Base-by-base conservation (phyloP, 352 stramenopile genomes). In the Pythium phragmiticola region DNA sequence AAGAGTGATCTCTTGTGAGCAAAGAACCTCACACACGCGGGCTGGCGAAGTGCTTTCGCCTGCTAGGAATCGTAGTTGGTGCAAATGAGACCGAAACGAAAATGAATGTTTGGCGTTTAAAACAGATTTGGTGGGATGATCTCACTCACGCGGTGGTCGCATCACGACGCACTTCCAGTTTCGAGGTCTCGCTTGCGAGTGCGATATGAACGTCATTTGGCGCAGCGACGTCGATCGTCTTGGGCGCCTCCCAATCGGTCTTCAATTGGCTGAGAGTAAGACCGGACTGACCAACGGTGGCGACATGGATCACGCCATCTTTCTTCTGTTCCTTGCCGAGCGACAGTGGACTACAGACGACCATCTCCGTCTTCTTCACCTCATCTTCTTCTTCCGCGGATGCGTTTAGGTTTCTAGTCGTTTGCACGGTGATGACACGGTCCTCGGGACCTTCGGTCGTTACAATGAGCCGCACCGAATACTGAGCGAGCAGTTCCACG, bases 1-100 rank as follows among this genome's bases (percentile, higher is more conserved):
- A 76, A 89, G 65, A 78, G 87, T 48, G 80, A 58, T 33, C 65
- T 91, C 41, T 63, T 91, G 51, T 90, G 64, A 84, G 69, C 21
- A 36, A 42, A 37, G 19, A 34, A 8, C 11, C 7, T 12, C 7
- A 9, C 34, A 39, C 34, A 2, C 34, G 7, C 11, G 34, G 7
- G 34, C 11, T 13, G 11, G 11, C 34, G 11, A 39, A 6, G 7
- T 39, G 34, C 34, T 14, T 39, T 39, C 34, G 34, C 7, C 7
- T 48, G 23, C 21, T 54, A 19, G 14, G 26, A 39, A 21, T 39
- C 34, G 28, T 30, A 42, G 7, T 2, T 4, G 3, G 13, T 16
- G n/a, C 11, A 46, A 30, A 46, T 23, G 26, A 1, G 30, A 56
- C n/a, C 13, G 17, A 17, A 19, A 45, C 6, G 8, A 26, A 57